Evolutionary conservation across 257 asterid species (phyloP).

Genomic region (Avicennia marina): DNA sequence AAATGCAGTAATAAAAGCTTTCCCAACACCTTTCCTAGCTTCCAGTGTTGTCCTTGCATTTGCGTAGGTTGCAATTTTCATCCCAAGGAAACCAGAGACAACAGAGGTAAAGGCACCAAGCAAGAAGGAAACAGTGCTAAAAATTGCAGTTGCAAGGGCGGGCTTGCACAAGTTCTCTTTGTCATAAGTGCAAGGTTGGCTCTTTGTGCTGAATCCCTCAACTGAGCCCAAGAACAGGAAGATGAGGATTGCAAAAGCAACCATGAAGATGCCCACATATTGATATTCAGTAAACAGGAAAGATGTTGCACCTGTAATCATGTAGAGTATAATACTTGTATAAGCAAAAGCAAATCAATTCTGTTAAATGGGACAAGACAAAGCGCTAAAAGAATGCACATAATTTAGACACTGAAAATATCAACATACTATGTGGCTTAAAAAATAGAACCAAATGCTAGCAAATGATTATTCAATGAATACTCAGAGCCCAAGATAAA

Average conservation of each 20-base stretch:
- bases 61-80: conserved; percentile 93
- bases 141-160: conserved; percentile 81
- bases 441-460: not conserved
- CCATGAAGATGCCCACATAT: conserved; percentile 84
- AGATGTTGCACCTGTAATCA: conserved; percentile 76
- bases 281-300: conserved; percentile 73
- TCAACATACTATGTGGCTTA: not conserved
- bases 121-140: conserved; percentile 75
- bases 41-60: conserved; percentile 90
- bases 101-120: conserved; percentile 90
- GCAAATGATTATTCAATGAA: not conserved
- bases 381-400: not conserved
- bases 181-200: conserved; percentile 51
- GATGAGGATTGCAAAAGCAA: conserved; percentile 83
- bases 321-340: not conserved
- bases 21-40: conserved; percentile 86
- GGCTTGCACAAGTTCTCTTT: conserved; percentile 55
- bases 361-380: not conserved
- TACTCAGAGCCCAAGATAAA: not conserved
- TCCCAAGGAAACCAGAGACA: conserved; percentile 85
- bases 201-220: conserved; percentile 76
- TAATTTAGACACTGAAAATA: not conserved
- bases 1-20: conserved; percentile 57
- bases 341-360: conserved; percentile 4
- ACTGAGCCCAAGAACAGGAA: conserved; percentile 89